Base-by-base conservation (phyloP, 306 rosid genomes). In the Dalbergia oliveri region DNA sequence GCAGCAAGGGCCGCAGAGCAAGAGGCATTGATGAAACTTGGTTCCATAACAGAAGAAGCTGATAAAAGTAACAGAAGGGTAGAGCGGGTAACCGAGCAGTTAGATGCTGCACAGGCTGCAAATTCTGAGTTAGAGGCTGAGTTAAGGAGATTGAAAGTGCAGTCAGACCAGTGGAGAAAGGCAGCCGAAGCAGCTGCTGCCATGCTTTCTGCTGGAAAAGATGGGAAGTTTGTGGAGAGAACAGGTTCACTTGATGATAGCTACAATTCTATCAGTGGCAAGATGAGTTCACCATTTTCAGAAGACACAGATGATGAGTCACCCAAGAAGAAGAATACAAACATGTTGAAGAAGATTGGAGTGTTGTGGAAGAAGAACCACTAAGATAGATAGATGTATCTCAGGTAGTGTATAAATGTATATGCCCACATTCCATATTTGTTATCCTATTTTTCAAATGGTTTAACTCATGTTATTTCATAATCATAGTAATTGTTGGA, bases 101-200 rank as follows among this genome's bases (percentile, higher is more conserved):
- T 92, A 79, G 93, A 88, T 65, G 92, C 92, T 26, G 89, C 91
- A 23, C 90, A 89, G 79, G 84, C 87, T 58, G 87, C 86, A 1
- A 90, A 83, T 66, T 64, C 84, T 0, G 93, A 89, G 81, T 69
- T 92, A 79, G 97, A 90, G 75, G 89, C 95, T 37, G 97, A 89
- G 79, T 75, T 92, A 73, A 87, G 95, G 88, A 90, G 81, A 81
- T 57, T 92, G 58, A 92, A 90, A 67, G 95, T 90, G 76, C 95
- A 92, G 79, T 77, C 97, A 16, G 93, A 92, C 51, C 95, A 92
- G 79, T 92, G 97, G 97, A 90, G 97, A 85, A 92, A 90, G 76
- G 94, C 97, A 0, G 93, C 94, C 0, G 94, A 92, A 87, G 97
- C 93, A 39, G 95, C 95, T n/a, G 92, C 95, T 47, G 72, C 94